phyloP scores from a whole-genome alignment of 23 red algal genomes.

The Gracilaria vermiculophylla region DNA sequence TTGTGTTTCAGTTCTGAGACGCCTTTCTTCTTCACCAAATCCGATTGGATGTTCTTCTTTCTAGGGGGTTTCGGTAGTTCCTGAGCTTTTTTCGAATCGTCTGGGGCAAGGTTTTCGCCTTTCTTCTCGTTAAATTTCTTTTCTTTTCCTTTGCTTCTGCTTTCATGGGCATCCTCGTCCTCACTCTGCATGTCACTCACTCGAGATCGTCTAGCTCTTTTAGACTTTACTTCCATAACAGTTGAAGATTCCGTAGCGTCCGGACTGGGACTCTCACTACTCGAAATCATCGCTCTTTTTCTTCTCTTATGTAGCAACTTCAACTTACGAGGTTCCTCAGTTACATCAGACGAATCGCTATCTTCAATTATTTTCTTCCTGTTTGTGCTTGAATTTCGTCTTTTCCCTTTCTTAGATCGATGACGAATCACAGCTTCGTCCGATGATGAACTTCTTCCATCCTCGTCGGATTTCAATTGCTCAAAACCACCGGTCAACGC shows the following conservation, averaged over 20 bases:
- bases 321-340: constrained; percentile 8
- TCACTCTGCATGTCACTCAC: constrained; percentile 24
- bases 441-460: constrained; percentile 18
- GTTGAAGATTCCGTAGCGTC: not conserved
- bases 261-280: constrained; percentile 2
- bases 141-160: not conserved
- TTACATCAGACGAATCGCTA: not conserved
- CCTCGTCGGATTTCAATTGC: not conserved
- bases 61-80: constrained; percentile 9
- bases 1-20: not conserved
- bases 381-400: not conserved
- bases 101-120: not conserved
- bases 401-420: not conserved
- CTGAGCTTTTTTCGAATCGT: not conserved
- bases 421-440: constrained; percentile 27
- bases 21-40: not conserved
- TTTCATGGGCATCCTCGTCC: constrained; percentile 6
- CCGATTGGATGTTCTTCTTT: not conserved
- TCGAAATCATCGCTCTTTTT: not conserved
- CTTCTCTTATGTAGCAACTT: not conserved
- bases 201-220: not conserved
- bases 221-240: not conserved
- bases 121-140: not conserved
- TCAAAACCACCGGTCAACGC: not conserved
- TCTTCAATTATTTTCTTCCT: constrained; percentile 7